Conservation (phyloP, 768 basidiomycete species). For the Mrakia blollopis region DNA sequence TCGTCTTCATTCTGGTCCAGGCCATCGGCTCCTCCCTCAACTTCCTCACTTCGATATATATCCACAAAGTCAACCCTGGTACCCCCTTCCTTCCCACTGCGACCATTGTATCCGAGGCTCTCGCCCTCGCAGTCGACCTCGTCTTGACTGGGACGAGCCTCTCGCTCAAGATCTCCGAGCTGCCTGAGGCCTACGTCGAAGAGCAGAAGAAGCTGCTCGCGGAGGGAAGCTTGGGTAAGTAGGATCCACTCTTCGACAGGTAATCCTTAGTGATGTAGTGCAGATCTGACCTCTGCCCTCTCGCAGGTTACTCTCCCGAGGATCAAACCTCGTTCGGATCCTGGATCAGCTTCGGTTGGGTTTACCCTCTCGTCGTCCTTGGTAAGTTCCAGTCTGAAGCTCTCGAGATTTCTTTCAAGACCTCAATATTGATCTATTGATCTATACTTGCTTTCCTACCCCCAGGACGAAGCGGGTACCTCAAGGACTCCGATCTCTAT, state of each 20-base stretch:
- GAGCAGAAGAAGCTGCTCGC: conserved; percentile 13
- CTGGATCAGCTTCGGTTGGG: conserved; percentile 25
- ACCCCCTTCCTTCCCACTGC: background rate
- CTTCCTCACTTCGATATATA: conserved; percentile 3
- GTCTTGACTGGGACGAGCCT: conserved; percentile 13
- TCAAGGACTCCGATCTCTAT: conserved; percentile 23
- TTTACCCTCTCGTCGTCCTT: conserved; percentile 20
- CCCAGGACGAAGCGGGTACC: conserved; percentile 15
- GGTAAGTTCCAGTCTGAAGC: background rate
- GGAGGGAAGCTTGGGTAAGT: conserved; percentile 6
- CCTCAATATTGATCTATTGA: too few relatives aligned
- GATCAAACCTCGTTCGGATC: conserved; percentile 15
- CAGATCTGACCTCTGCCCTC: background rate
- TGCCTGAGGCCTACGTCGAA: conserved; percentile 7
- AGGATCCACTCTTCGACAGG: too few relatives aligned
- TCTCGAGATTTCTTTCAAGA: too few relatives aligned
- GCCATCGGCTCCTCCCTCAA: background rate
- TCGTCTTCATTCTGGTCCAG: conserved; percentile 7
- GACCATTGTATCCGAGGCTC: background rate
- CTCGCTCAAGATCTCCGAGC: background rate
- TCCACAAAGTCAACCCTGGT: background rate
- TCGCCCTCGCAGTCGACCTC: background rate
- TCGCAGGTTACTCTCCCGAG: conserved; percentile 7
- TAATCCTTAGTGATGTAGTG: background rate
- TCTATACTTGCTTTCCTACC: too few relatives aligned